A percentile compares a stretch with the other conserved stretches of the same genome.
These are phyloP conservation scores for Penicillium verhagenii DNA, from an alignment of 495 filamentous ascomycete species.

Conservation along the genomic window DNA sequence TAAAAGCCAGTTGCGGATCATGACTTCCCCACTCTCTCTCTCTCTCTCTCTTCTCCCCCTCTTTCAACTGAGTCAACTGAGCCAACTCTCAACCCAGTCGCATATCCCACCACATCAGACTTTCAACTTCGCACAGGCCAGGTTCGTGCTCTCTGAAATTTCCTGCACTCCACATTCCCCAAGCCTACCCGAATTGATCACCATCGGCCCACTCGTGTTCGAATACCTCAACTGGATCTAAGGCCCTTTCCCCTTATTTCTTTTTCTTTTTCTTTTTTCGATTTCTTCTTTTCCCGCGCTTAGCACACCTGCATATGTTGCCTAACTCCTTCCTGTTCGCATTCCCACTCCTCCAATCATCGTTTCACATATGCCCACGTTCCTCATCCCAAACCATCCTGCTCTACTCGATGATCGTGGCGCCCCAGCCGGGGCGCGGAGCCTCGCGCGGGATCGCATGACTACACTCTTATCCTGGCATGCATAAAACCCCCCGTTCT, in stretches of 20 bases:
- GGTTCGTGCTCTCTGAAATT: constrained; percentile 14
- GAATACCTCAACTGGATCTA: constrained; percentile 7
- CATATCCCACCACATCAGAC: neutral
- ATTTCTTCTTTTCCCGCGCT: constrained; percentile 26
- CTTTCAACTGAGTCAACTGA: neutral
- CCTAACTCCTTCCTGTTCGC: neutral
- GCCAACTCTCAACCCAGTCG: neutral
- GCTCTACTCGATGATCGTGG: constrained; percentile 14
- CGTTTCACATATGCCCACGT: constrained; percentile 8
- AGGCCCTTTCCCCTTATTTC: constrained; percentile 1
- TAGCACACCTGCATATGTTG: constrained; percentile 14
- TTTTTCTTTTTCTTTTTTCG: constrained; percentile 13
- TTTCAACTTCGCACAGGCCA: constrained; percentile 7
- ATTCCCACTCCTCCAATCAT: constrained; percentile 21
- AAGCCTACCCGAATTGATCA: constrained; percentile 19
- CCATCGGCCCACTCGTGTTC: constrained; percentile 22
- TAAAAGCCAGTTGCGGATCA: neutral
- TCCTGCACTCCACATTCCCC: constrained; percentile 14
- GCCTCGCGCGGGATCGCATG: constrained; percentile 26
- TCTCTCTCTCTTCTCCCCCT: neutral
- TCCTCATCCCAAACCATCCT: constrained; percentile 3
- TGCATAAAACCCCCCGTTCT: constrained; percentile 8
- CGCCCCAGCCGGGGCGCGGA: constrained; percentile 15
- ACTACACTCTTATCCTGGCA: constrained; percentile 16
- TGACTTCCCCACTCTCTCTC: neutral